Evolutionary conservation across 1,284 basidiomycete genomes (phyloP).

Genomic region (Ustilago loliicola): DNA sequence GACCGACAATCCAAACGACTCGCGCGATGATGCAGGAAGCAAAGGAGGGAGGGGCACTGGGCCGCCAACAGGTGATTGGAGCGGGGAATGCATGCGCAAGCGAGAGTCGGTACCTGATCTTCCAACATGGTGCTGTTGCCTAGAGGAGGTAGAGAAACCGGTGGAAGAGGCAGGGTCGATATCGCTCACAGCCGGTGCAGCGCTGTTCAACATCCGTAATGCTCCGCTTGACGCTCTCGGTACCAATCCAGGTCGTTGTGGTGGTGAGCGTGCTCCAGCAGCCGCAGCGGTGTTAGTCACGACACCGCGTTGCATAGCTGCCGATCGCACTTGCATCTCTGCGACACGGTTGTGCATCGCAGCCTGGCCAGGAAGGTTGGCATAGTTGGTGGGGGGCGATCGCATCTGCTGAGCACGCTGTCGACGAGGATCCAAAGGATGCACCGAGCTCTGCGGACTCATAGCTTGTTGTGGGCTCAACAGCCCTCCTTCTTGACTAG

Average conservation of each 20-base stretch:
- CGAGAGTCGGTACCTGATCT: neutral
- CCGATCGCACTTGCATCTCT: slow-evolving; percentile 20
- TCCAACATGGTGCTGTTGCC: slow-evolving; percentile 3
- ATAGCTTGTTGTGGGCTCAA: slow-evolving; percentile 27
- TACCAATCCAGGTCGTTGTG: slow-evolving; percentile 29
- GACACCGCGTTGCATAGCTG: slow-evolving; percentile 31
- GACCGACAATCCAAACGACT: slow-evolving; percentile 38
- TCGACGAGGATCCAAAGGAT: slow-evolving; percentile 22
- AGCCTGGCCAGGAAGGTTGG: slow-evolving; percentile 13
- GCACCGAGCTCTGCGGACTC: slow-evolving; percentile 20
- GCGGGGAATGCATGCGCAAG: slow-evolving; percentile 24
- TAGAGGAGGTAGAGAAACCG: slow-evolving; percentile 26
- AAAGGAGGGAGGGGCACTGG: slow-evolving; percentile 27
- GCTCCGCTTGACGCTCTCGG: slow-evolving; percentile 31
- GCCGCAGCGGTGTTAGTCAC: slow-evolving; percentile 36
- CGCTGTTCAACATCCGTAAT: slow-evolving; percentile 22
- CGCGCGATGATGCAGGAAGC: slow-evolving; percentile 35
- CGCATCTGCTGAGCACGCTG: slow-evolving; percentile 14
- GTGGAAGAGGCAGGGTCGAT: slow-evolving; percentile 39
- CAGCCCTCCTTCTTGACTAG: slow-evolving; percentile 10
- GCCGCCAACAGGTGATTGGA: slow-evolving; percentile 29
- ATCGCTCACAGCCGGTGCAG: slow-evolving; percentile 17
- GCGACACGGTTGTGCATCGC: slow-evolving; percentile 21
- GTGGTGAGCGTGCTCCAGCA: slow-evolving; percentile 15
- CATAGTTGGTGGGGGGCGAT: slow-evolving; percentile 9